Evolutionary conservation across 2,329 filamentous ascomycete genomes (phyloP).

Genomic region (Fusarium sp.): DNA sequence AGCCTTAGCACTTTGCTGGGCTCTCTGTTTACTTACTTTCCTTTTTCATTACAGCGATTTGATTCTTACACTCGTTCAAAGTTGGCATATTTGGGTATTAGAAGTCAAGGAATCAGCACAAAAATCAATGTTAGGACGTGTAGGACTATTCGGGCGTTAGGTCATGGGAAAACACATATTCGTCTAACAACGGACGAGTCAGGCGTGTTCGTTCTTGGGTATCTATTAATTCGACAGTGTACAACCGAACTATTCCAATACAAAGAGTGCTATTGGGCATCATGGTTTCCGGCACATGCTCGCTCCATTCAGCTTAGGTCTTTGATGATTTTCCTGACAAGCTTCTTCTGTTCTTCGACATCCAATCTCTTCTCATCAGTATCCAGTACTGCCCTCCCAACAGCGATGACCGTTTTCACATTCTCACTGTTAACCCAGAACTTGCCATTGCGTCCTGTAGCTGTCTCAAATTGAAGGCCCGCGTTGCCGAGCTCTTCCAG

Average conservation of each 20-base stretch:
- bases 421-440: conserved; percentile 89
- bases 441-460: conserved; percentile 89
- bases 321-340: conserved; percentile 72
- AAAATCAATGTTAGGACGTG: conserved; percentile 26
- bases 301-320: conserved; percentile 55
- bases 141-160: conserved; percentile 33
- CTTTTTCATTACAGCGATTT: conserved; percentile 21
- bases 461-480: conserved; percentile 89
- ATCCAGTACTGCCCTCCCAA: conserved; percentile 79
- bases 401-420: conserved; percentile 74
- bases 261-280: conserved; percentile 30
- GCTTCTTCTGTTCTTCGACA: conserved; percentile 72
- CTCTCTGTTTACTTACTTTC: not conserved
- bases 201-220: conserved; percentile 36
- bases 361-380: conserved; percentile 74
- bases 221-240: conserved; percentile 38
- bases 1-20: not conserved
- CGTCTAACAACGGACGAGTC: conserved; percentile 26
- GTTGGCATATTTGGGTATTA: conserved; percentile 26
- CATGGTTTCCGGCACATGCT: not conserved
- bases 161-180: conserved; percentile 29
- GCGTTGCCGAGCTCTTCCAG: conserved; percentile 79
- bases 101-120: conserved; percentile 11
- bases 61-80: conserved; percentile 34
- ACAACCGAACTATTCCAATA: conserved; percentile 33